These are phyloP conservation scores for Zalaria obscura DNA, from an alignment of 2,329 filamentous ascomycete genomes.

Conservation along the genomic window DNA sequence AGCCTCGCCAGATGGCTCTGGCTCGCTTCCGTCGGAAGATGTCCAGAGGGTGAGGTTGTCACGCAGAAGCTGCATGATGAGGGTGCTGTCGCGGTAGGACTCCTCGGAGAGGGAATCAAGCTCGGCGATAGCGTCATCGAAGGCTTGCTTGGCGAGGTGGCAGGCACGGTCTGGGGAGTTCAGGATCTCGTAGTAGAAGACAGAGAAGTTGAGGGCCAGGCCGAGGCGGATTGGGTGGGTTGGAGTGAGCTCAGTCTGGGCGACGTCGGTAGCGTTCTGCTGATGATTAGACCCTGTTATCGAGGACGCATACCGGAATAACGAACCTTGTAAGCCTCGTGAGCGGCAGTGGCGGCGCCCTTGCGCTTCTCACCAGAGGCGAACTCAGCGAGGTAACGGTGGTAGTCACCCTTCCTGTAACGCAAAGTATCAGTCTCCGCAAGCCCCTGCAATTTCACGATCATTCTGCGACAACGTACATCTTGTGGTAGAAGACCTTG, in stretches of 20 bases:
- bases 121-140: slow-evolving; percentile 97
- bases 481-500: slow-evolving; percentile 99
- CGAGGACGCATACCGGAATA: too few relatives aligned
- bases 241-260: slow-evolving; percentile 91
- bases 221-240: slow-evolving; percentile 97
- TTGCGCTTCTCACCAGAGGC: slow-evolving; percentile 87
- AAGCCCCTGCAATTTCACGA: neutral
- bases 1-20: slow-evolving; percentile 46
- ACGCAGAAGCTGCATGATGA: slow-evolving; percentile 98
- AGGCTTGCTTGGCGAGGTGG: slow-evolving; percentile 97
- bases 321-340: slow-evolving; percentile 94
- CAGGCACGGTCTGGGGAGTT: slow-evolving; percentile 96
- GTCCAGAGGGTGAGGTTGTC: slow-evolving; percentile 98
- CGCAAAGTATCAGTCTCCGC: neutral
- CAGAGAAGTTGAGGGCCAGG: slow-evolving; percentile 96
- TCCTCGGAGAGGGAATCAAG: slow-evolving; percentile 96
- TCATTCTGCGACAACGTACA: slow-evolving; percentile 45
- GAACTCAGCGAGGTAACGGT: slow-evolving; percentile 90
- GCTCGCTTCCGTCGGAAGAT: slow-evolving; percentile 76
- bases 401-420: slow-evolving; percentile 87
- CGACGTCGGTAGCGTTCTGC: slow-evolving; percentile 92
- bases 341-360: slow-evolving; percentile 70
- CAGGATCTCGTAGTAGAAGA: slow-evolving; percentile 98
- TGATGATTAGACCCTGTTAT: slow-evolving; percentile 1
- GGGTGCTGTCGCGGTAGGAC: slow-evolving; percentile 95